Percentiles rank a stretch among this genome's conserved stretches.
Evolutionary conservation across 2,329 filamentous ascomycete genomes (phyloP).

Genomic region (Fusarium chaquense): DNA sequence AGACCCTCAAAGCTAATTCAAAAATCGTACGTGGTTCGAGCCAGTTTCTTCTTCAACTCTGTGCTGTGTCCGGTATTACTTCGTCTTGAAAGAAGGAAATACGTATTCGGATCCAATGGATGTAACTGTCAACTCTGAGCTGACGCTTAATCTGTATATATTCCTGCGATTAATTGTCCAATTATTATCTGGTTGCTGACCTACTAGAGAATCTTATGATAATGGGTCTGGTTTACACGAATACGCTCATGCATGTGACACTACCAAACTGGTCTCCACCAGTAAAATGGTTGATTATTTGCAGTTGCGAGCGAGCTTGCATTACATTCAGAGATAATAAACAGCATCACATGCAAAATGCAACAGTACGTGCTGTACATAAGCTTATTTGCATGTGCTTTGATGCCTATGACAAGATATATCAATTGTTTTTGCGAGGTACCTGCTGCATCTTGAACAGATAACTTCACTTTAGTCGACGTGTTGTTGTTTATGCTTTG

Average conservation of each 20-base stretch:
- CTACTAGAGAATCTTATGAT: constrained; percentile 20
- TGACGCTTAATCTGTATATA: constrained; percentile 14
- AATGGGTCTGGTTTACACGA: constrained; percentile 30
- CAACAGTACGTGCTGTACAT: background rate
- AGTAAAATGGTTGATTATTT: background rate
- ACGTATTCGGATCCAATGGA: constrained; percentile 28
- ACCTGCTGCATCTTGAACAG: background rate
- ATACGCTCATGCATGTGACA: constrained; percentile 37
- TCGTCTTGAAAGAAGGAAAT: constrained; percentile 27
- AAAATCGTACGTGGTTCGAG: constrained; percentile 36
- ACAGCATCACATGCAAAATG: constrained; percentile 33
- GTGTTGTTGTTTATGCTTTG: background rate
- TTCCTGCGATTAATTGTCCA: constrained; percentile 27
- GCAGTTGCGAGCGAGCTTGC: background rate
- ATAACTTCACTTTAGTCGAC: background rate
- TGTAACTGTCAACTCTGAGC: background rate
- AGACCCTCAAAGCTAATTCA: constrained; percentile 4
- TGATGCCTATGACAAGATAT: background rate
- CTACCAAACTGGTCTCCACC: constrained; percentile 15
- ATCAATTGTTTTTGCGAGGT: background rate
- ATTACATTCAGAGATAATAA: background rate
- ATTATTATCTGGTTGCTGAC: constrained; percentile 34
- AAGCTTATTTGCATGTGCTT: constrained; percentile 7
- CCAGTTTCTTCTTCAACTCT: constrained; percentile 22
- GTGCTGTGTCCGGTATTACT: constrained; percentile 34